Evolutionary conservation across 2,329 filamentous ascomycete genomes (phyloP).

Genomic region (Diaporthe sp.): DNA sequence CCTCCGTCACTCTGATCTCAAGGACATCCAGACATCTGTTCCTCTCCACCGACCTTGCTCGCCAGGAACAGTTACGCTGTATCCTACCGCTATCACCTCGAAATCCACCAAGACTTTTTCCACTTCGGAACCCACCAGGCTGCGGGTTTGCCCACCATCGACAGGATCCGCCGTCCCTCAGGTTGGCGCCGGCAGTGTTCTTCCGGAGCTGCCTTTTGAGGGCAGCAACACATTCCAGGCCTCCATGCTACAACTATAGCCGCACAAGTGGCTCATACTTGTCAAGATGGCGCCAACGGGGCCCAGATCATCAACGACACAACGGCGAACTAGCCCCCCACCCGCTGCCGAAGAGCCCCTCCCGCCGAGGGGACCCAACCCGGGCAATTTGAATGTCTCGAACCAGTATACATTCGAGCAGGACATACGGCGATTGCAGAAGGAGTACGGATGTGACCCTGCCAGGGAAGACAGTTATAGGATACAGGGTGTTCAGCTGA

Average conservation of each 20-base stretch:
- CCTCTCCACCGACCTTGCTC: background rate
- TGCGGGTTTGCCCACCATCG: background rate
- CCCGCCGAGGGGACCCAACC: constrained; percentile 56
- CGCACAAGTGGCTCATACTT: too few species aligned
- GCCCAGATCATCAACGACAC: constrained; percentile 34
- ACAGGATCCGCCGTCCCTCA: background rate
- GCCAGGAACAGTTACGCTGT: background rate
- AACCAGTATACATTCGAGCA: constrained; percentile 87
- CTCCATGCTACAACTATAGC: background rate
- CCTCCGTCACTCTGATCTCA: too few species aligned
- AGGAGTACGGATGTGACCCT: constrained; percentile 78
- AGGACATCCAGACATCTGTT: background rate
- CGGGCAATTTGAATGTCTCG: constrained; percentile 64
- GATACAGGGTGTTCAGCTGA: constrained; percentile 88
- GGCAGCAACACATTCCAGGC: background rate
- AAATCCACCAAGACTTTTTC: too few species aligned
- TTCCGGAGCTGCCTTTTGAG: background rate
- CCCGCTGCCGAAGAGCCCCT: constrained; percentile 31
- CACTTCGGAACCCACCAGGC: background rate
- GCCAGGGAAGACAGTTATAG: constrained; percentile 85
- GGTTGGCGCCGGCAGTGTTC: background rate
- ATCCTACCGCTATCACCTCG: background rate
- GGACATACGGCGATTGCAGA: constrained; percentile 80
- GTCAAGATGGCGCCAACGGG: constrained; percentile 39
- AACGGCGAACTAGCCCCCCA: constrained; percentile 36